Base-by-base conservation (phyloP, 2,329 filamentous ascomycete genomes). In the Trichoderma sp. region DNA sequence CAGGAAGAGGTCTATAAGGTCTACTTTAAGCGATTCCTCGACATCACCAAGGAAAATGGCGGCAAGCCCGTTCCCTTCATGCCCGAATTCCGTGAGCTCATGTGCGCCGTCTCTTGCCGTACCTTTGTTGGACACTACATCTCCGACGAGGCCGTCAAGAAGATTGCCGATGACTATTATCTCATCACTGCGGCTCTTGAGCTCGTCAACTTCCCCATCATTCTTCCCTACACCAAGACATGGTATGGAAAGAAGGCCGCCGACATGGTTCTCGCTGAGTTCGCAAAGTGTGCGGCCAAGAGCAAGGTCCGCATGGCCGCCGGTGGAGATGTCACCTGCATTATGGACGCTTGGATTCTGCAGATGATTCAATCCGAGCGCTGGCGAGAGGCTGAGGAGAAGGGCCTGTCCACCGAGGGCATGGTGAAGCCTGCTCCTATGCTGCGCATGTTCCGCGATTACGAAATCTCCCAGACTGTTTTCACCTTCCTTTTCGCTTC, bases 111-210 rank as follows among this genome's bases (percentile, higher is more conserved):
- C 57, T 97, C 95, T 57, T 96, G 94, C 86, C 92, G 95, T 74
- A 97, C 95, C n/a, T 98, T 98, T 80, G 94, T 97, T 74, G 96
- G 96, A 55, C 91, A 97, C 85, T 98, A 98, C 85, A 95, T 98
- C 82, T 91, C 92, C 59, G 93, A 97, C 72, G 92, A 94, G 80
- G 90, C 92, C 63, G 91, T 98, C 78, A 95, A 97, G 88, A 95
- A 93, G 86, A 96, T 98, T 75, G 92, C 95, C 73, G 92, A 97
- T 82, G 95, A 98, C 83, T 99, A 97, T 85, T 98, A 97, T 83
- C 89, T 95, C 75, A 97, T 98, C 80, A 98, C 96, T 15, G 95
- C 93, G 71, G 96, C 96, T 26, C 89, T 98, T 76, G 96, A 99
- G 83, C 88, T 98, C 61, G 96, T 99, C 86, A 98, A 98, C 86